These are phyloP conservation scores for Limonium bicolor DNA, from an alignment of 148 eudicot genomes.

Conservation along the genomic window DNA sequence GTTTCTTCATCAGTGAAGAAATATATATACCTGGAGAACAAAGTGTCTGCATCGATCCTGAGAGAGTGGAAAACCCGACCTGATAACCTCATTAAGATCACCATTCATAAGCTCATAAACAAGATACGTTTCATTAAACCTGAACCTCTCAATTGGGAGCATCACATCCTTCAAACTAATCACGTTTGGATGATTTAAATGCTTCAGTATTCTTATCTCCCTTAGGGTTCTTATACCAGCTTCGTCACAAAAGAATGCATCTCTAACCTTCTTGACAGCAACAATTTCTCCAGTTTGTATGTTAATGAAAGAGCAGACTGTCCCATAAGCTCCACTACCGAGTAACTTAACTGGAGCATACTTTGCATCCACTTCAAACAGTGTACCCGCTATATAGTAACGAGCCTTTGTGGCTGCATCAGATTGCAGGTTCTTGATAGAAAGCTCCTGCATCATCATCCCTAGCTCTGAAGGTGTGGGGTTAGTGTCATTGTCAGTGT, in stretches of 20 bases:
- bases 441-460: too few relatives aligned
- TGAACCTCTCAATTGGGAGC: conserved; percentile 1
- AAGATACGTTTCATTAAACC: conserved; percentile 23
- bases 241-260: conserved; percentile 7
- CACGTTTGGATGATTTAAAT: conserved; percentile 21
- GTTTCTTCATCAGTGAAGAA: neutral
- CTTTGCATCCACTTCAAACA: conserved; percentile 18
- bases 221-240: conserved; percentile 14
- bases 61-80: conserved; percentile 17
- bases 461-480: too few relatives aligned
- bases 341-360: conserved; percentile 14
- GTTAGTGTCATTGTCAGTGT: too few relatives aligned
- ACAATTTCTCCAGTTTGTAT: conserved; percentile 18
- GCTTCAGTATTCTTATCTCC: conserved; percentile 17
- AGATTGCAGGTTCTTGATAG: too few relatives aligned
- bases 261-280: conserved; percentile 27
- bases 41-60: conserved; percentile 18
- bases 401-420: too few relatives aligned
- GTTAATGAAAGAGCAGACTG: conserved; percentile 19
- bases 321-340: conserved; percentile 28
- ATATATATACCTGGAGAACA: conserved; percentile 16
- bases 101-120: conserved; percentile 37
- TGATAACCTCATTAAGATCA: conserved; percentile 22
- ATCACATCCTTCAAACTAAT: conserved; percentile 29
- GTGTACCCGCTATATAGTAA: too few relatives aligned